phyloP scores from a whole-genome alignment of 345 rosid species.

The Brassica juncea region DNA sequence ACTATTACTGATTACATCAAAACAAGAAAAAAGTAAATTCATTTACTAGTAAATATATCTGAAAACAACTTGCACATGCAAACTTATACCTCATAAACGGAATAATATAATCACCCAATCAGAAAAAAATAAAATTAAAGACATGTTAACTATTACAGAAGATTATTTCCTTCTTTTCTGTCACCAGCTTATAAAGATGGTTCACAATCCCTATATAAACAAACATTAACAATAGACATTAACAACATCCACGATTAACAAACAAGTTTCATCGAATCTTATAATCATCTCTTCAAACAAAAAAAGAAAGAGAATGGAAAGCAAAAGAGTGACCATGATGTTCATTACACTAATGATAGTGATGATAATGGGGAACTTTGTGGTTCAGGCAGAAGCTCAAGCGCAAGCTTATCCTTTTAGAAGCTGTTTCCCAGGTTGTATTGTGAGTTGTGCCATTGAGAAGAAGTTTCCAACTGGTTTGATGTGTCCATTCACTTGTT shows the following conservation, averaged over 20 bases:
- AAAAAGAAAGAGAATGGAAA: slow-evolving; percentile 17
- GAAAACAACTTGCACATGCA: neutral
- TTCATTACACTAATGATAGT: slow-evolving; percentile 11
- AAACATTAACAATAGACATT: neutral
- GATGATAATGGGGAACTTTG: slow-evolving; percentile 25
- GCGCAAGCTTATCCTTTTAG: neutral
- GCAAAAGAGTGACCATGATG: slow-evolving; percentile 9
- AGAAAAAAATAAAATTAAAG: neutral
- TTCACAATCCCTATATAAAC: slow-evolving; percentile 16
- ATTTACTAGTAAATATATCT: neutral
- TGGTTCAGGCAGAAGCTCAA: slow-evolving; percentile 14
- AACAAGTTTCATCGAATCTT: neutral
- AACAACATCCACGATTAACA: neutral
- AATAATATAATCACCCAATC: neutral
- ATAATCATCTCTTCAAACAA: neutral
- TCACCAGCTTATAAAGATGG: neutral
- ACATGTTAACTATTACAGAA: neutral
- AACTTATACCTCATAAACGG: neutral
- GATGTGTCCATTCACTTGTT: slow-evolving; percentile 22
- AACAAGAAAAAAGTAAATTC: neutral
- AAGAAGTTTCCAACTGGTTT: slow-evolving; percentile 10
- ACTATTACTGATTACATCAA: neutral
- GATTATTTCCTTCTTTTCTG: neutral
- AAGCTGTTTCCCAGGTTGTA: slow-evolving; percentile 20
- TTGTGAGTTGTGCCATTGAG: neutral